Base-by-base conservation (phyloP, 768 basidiomycete species). In the Amylocystis lapponica region DNA sequence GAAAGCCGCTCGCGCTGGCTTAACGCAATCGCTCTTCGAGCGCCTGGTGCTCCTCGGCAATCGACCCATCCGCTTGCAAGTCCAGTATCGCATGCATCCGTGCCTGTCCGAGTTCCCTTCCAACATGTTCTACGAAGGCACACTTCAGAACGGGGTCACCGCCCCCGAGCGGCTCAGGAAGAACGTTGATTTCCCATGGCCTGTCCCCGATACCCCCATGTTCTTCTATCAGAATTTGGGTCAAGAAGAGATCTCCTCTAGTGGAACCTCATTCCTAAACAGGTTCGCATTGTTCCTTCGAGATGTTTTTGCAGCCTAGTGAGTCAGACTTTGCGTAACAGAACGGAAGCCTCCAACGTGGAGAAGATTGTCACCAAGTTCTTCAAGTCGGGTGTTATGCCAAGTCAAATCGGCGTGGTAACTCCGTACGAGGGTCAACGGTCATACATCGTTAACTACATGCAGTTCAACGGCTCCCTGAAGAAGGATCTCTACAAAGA, bases 61-160 rank as follows among this genome's bases (percentile, higher is more conserved):
- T 64, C 79, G 93, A 22, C 96, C 96, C 17, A 99, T 99, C 58
- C 92, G 96, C 42, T 80, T 99, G 22, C 95, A 98, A 67, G 96
- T 99, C 22, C 96, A 99, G 66, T 99, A 99, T 60, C 94, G 96
- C 64, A 99, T 99, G 96, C 96, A 99, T 62, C 96, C 96, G 7
- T 98, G 95, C 63, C 73, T 98, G 41, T 98, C 96, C 33, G 94
- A 98, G 66, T 99, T 99, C 71, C 95, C 96, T 2, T 95, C 92
- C 46, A 99, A 99, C 66, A 99, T 99, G 96, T 98, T 99, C 71
- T 99, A 99, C 64, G 96, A 99, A 61, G 96, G 96, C 19, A 95
- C 95, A 0, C 66, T 99, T 21, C 96, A 99, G 67, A 99, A 99
- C 61, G 96, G 96, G 62, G 96, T 99, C 41, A 99, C 96, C 10